Conservation (phyloP, 2,329 filamentous ascomycete genomes). For the Microcyclospora pomicola region DNA sequence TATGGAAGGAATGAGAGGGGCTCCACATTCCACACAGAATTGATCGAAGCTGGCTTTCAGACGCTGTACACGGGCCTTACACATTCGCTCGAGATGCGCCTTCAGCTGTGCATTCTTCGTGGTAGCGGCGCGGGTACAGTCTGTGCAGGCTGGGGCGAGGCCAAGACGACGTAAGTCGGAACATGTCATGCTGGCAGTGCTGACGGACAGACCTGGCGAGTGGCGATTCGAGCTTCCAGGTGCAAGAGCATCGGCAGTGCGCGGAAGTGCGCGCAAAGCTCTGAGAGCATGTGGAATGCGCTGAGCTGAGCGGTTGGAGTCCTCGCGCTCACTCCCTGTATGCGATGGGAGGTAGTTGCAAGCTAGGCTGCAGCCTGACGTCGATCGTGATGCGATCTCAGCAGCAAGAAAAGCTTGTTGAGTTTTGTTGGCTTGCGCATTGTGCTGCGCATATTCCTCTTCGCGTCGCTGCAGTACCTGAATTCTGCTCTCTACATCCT, state of each 20-base stretch:
- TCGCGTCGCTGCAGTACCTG: conserved; percentile 1
- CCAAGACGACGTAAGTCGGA: too few relatives aligned
- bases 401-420: conserved; percentile 4
- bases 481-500: conserved; percentile 4
- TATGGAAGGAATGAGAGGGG: background rate
- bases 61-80: background rate
- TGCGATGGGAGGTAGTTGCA: conserved; percentile 20
- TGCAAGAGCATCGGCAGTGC: too few relatives aligned
- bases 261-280: conserved; percentile 4
- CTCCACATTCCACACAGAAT: background rate
- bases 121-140: too few relatives aligned
- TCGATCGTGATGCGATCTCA: background rate
- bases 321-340: conserved; percentile 23
- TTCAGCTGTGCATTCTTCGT: too few relatives aligned
- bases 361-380: conserved; percentile 15
- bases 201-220: too few relatives aligned
- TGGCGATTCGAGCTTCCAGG: too few relatives aligned
- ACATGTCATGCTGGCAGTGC: too few relatives aligned
- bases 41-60: background rate
- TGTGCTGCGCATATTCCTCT: conserved; percentile 1
- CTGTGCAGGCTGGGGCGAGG: too few relatives aligned
- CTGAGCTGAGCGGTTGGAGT: conserved; percentile 26
- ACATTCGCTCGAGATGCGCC: too few relatives aligned
- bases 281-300: conserved; percentile 29
- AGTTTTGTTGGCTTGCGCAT: conserved; percentile 19